Conservation (phyloP, 2,329 filamentous ascomycete species). For the Blastomyces parvus region DNA sequence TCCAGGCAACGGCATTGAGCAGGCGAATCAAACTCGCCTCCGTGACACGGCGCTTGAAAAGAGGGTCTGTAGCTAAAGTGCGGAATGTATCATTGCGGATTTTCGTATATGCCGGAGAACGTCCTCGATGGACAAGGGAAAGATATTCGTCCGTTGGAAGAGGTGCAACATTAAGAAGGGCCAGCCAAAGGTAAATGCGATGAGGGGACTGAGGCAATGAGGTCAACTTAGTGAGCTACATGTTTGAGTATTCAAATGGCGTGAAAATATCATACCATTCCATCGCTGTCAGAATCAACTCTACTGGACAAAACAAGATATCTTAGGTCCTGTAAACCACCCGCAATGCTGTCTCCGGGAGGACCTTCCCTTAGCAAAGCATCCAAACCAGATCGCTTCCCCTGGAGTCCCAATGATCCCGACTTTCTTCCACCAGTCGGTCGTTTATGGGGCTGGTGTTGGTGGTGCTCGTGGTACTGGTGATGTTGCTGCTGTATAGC, state of each 20-base stretch:
- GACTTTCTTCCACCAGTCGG: constrained; percentile 35
- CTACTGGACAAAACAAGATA: constrained; percentile 42
- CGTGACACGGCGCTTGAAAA: constrained; percentile 89
- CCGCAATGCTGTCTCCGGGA: constrained; percentile 51
- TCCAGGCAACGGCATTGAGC: constrained; percentile 92
- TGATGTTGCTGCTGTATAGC: constrained; percentile 16
- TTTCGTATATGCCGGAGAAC: constrained; percentile 90
- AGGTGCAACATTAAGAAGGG: constrained; percentile 79
- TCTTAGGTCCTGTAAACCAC: constrained; percentile 38
- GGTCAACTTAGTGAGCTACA: constrained; percentile 9
- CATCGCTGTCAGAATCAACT: constrained; percentile 44
- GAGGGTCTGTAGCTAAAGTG: constrained; percentile 89
- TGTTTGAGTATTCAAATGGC: constrained; percentile 7
- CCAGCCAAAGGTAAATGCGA: constrained; percentile 92
- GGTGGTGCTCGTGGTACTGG: background rate
- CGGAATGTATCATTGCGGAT: constrained; percentile 98
- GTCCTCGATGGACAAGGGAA: constrained; percentile 78
- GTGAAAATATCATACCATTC: constrained; percentile 36
- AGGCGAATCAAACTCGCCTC: constrained; percentile 91
- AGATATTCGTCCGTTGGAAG: constrained; percentile 83
- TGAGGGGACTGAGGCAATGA: constrained; percentile 60
- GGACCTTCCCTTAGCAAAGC: constrained; percentile 72
- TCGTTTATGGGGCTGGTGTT: constrained; percentile 6
- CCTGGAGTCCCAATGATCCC: constrained; percentile 31
- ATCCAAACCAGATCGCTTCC: constrained; percentile 53